phyloP scores from a whole-genome alignment of 2,329 filamentous ascomycete species.

The Stromatinia cepivora region DNA sequence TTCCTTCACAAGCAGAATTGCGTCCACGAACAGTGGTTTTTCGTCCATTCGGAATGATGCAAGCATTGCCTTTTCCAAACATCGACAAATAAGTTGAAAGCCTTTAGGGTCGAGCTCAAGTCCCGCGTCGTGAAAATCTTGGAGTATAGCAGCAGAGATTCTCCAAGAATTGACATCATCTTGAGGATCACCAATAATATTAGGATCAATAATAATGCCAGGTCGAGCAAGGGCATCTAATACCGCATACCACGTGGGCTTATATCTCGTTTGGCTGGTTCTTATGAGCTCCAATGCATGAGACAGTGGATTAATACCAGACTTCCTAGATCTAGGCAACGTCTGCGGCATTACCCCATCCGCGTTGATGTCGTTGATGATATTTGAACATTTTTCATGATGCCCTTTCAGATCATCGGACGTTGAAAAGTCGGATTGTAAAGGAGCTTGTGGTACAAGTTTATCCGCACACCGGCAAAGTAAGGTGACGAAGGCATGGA shows the following conservation, averaged over 20 bases:
- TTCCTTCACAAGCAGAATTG: constrained; percentile 39
- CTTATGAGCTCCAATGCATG: constrained; percentile 32
- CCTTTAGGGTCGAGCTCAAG: constrained; percentile 38
- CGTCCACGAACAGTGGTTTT: constrained; percentile 22
- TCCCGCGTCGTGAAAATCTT: constrained; percentile 34
- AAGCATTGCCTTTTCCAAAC: constrained; percentile 35
- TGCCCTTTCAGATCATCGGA: not conserved
- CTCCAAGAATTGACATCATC: constrained; percentile 37
- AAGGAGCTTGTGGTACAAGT: constrained; percentile 36
- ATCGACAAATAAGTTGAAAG: constrained; percentile 35
- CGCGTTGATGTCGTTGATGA: constrained; percentile 1
- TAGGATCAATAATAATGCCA: constrained; percentile 29
- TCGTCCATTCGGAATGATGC: constrained; percentile 24
- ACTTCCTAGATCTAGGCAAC: constrained; percentile 10
- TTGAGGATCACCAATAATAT: constrained; percentile 27
- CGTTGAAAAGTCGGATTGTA: not conserved
- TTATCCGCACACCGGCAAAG: constrained; percentile 44
- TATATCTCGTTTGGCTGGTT: constrained; percentile 27
- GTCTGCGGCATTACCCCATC: constrained; percentile 1
- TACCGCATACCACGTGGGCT: constrained; percentile 47
- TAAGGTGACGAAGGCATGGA: constrained; percentile 54
- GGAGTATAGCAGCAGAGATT: constrained; percentile 29
- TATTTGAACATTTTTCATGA: not conserved
- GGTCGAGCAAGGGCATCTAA: constrained; percentile 44
- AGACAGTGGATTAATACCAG: constrained; percentile 23